A percentile compares a stretch with the other conserved stretches of the same genome.
Conservation (phyloP, 164 flowering plant genomes). For the Annona squamosa region DNA sequence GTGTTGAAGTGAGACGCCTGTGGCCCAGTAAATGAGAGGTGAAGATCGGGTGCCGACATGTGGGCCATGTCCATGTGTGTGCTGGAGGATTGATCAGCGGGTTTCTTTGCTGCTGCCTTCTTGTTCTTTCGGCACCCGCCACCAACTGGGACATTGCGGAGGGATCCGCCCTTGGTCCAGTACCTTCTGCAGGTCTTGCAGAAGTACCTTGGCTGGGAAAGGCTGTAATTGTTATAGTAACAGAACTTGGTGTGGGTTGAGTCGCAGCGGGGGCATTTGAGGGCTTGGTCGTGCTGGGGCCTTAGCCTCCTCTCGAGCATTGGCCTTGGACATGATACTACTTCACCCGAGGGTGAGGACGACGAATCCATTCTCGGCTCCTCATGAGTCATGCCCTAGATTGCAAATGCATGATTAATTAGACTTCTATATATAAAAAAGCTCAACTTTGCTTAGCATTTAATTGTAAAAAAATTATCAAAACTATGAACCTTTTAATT, state of each 20-base stretch:
- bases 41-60: slow-evolving; percentile 34
- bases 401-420: neutral
- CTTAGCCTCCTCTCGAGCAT: slow-evolving; percentile 46
- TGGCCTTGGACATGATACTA: slow-evolving; percentile 46
- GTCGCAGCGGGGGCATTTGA: slow-evolving; percentile 73
- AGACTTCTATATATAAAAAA: neutral
- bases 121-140: slow-evolving; percentile 77
- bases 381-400: slow-evolving; percentile 31
- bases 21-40: slow-evolving; percentile 41
- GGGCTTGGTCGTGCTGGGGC: slow-evolving; percentile 66
- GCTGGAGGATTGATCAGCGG: slow-evolving; percentile 18
- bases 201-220: slow-evolving; percentile 76
- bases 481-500: too few species aligned
- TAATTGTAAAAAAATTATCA: too few species aligned
- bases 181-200: slow-evolving; percentile 81
- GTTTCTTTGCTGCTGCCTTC: slow-evolving; percentile 33
- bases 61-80: slow-evolving; percentile 11
- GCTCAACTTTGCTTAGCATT: too few species aligned
- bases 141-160: slow-evolving; percentile 73
- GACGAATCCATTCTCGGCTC: slow-evolving; percentile 39
- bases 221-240: slow-evolving; percentile 85
- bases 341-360: slow-evolving; percentile 48
- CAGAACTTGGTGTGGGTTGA: slow-evolving; percentile 78
- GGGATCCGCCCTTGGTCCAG: slow-evolving; percentile 83
- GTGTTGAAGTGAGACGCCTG: slow-evolving; percentile 32